phyloP scores from a whole-genome alignment of 306 rosid genomes.

The Dalbergia cultrata region DNA sequence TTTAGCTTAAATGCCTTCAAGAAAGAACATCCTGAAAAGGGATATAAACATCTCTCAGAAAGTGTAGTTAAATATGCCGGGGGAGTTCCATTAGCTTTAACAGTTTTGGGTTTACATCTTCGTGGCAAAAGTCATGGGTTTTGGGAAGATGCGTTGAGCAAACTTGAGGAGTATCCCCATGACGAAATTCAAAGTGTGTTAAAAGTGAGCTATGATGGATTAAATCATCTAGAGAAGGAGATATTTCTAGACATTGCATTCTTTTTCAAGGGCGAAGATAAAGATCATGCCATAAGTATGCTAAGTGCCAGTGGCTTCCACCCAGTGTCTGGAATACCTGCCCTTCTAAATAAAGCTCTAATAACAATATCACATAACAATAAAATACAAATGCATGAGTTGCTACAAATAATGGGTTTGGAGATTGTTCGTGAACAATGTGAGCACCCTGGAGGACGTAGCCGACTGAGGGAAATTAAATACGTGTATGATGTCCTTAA shows the following conservation, averaged over 20 bases:
- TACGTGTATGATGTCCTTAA: constrained; percentile 27
- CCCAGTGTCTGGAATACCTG: background rate
- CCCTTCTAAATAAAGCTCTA: constrained; percentile 1
- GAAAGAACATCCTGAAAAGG: background rate
- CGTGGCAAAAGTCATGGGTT: background rate
- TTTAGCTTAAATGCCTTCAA: constrained; percentile 19
- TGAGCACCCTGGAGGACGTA: background rate
- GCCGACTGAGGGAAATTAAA: constrained; percentile 17
- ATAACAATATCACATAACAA: constrained; percentile 5
- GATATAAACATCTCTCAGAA: background rate
- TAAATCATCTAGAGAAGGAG: background rate
- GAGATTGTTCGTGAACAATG: constrained; percentile 29
- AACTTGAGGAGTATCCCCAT: background rate
- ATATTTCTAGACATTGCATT: constrained; percentile 35
- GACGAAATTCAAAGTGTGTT: background rate
- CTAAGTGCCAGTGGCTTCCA: background rate
- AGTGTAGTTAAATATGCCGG: background rate
- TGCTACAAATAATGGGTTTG: constrained; percentile 44
- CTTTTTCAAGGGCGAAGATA: background rate
- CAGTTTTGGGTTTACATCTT: constrained; percentile 26
- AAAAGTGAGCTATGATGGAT: constrained; percentile 25
- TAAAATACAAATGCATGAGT: constrained; percentile 48
- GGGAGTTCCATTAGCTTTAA: constrained; percentile 36
- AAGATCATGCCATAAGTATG: background rate
- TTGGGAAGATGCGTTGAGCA: constrained; percentile 1